Evolutionary conservation across 805 yeast genomes (phyloP), one percentile per base, ranked within the genome.

Genomic region (Ogataea ganodermae): DNA sequence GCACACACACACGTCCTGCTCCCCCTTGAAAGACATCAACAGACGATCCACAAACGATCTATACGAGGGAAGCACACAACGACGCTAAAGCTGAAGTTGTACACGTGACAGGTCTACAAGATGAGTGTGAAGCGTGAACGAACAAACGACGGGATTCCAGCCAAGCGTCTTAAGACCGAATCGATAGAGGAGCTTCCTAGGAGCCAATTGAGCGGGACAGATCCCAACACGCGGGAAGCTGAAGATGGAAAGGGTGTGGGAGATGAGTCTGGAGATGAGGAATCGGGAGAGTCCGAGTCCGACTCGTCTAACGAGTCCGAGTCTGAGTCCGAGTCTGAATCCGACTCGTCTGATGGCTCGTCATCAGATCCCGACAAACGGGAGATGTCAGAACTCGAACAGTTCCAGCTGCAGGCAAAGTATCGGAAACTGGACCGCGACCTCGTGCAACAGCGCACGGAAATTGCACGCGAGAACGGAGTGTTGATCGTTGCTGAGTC

Each of bases 391-490:
- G 66, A 62, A 22, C 50, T 44, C 33, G 59, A 63, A 42, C 60
- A 56, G 35, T 61, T 61, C 26, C 50, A 52, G 33, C 42, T 65
- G 7, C 59, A 62, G 21, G 52, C 59, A 9, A 51, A 51, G 27
- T 66, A 66, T 30, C 46, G 65, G n/a, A 41, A 51, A 14, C 49
- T 64, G 20, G 58, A 59, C 20, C 50, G 57, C 14, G 54, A 57
- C 9, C 42, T 66, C 18, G 18, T 51, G 4, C 53, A 51, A 30
- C 79, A 75, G 20, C 69, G 80, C 39, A 74, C 79, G 0, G 73
- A 75, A 38, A 78, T 82, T 1, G 76, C 80, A 2, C 72, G 83
- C 26, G 84, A 80, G 13, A 80, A 80, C 33, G 89, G 87, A 12
- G 66, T 83, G 2, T 58, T 63, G 12, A 58, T 74, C 16, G 84